Base-by-base conservation (phyloP, 805 yeast genomes). In the Kodamaea lidongshanica region DNA sequence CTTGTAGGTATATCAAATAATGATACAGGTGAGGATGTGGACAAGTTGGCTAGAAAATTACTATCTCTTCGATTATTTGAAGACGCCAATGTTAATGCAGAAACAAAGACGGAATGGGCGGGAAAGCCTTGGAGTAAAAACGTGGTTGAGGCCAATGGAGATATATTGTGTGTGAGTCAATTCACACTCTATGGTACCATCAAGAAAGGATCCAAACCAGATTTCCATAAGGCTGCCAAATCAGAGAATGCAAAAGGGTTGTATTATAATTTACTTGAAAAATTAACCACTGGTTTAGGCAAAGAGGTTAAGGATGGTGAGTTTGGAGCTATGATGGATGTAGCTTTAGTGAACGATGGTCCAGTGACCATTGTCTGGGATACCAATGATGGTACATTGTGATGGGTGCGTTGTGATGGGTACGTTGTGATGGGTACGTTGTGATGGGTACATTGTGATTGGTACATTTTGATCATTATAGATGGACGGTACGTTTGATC, bases 251-350 rank as follows among this genome's bases (percentile, higher is more conserved):
- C 82, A 3, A 42, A 50, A 6, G 65, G 50, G 22, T 51, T 74
- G 30, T 79, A 77, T 62, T 66, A 75, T 7, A 47, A 52, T 27
- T 79, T 85, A 37, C 52, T 83, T 33, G 28, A 33, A 2, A 48
- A 61, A 13, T 55, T 84, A 35, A 55, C 64, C 37, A 46, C 42
- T 1, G 72, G 70, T n/a, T 37, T 85, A 34, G 83, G 83, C 0
- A 69, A 64, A 1, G 74, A 72, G 27, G 94, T 87, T 3, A 70
- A 79, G 40, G 96, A 88, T 45, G 98, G 98, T 3, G 65, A 74
- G 33, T 92, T 92, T 52, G 98, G 97, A 0, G 97, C 89, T 7
- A 84, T 89, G 95, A 92, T 92, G 98, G 94, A 85, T 40, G 96
- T 94, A 10, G 70, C 71, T 1, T 56, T 89, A 37, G 75, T 79